Evolutionary conservation across 768 basidiomycete species (phyloP), one percentile per base, ranked within the genome.

Genomic region (Kwoniella dejecticola): DNA sequence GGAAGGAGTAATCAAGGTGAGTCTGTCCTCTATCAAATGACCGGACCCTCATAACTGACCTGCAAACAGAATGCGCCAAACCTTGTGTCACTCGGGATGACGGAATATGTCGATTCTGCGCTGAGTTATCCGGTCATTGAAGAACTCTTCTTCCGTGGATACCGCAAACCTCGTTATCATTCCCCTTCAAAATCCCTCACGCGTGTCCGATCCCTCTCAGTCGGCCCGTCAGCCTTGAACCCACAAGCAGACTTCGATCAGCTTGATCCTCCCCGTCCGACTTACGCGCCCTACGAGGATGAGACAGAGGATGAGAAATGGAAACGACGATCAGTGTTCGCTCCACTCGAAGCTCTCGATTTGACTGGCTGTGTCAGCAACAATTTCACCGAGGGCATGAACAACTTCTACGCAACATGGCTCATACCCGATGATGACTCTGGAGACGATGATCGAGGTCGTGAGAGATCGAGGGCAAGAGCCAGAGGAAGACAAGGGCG

Each of bases 41-140:
- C 24, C 17, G 3, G 4, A 55, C 17, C 57, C 62, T 66, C 62
- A 71, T 48, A 15, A 26, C 46, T 46, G 12, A 29, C 31, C 45
- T 24, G n/a, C n/a, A n/a, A n/a, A n/a, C 72, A 94, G 91, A 91
- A 95, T 84, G 86, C 88, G 80, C 90, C 91, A 0, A 92, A 92
- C 66, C 81, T 98, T 11, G 82, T 82, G 17, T 84, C 87, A 8
- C 91, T 99, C 66, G 94, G 94, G n/a, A 93, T 91, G 4, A 97
- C 95, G 1, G 95, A 99, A 77, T 99, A 97, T 76, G 97, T 99
- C 90, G 95, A 99, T 68, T 80, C 79, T 2, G 88, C 95, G 0
- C 82, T 99, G 41, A 90, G 88, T 12, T 81, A 89, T 15, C 83
- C 87, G 0, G 93, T 98, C 17, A 81, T 99, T 11, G 89, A 87